phyloP scores from a whole-genome alignment of 1,284 basidiomycete species.

The Pisolithus thermaeus region DNA sequence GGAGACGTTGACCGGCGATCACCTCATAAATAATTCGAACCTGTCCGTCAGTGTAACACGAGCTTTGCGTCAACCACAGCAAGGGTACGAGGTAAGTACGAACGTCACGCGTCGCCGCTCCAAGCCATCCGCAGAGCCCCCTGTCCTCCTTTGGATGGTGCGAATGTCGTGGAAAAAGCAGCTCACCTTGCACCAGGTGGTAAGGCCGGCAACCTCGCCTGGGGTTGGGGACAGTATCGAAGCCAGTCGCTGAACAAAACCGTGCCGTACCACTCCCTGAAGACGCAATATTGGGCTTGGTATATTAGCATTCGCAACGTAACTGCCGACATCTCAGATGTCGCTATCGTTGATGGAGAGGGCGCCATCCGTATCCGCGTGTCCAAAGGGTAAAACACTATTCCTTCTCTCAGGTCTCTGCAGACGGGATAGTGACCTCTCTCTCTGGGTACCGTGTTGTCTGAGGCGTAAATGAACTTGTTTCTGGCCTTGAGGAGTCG shows the following conservation, averaged over 20 bases:
- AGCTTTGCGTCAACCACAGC: constrained; percentile 75
- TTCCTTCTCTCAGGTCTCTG: constrained; percentile 79
- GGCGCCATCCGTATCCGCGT: constrained; percentile 94
- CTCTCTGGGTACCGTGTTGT: constrained; percentile 71
- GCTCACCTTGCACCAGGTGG: constrained; percentile 82
- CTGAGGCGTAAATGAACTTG: constrained; percentile 9
- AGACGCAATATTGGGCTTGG: constrained; percentile 92
- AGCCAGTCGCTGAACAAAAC: constrained; percentile 88
- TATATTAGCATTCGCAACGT: constrained; percentile 93
- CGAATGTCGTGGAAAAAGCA: constrained; percentile 85
- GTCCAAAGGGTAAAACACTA: constrained; percentile 85
- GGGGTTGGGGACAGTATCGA: constrained; percentile 94
- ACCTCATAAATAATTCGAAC: too few species aligned
- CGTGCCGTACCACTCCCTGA: constrained; percentile 92
- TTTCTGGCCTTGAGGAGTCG: constrained; percentile 74
- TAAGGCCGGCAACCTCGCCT: constrained; percentile 89
- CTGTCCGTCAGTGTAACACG: constrained; percentile 82
- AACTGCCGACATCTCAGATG: constrained; percentile 86
- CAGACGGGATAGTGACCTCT: constrained; percentile 38
- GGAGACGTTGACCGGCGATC: constrained; percentile 68
- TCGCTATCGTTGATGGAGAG: constrained; percentile 92
- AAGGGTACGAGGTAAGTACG: background rate
- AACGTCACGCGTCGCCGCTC: constrained; percentile 43
- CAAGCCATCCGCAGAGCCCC: constrained; percentile 86
- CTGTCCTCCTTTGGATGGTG: constrained; percentile 77